Conservation (phyloP, 164 flowering plant genomes). For the Brasenia schreberi region DNA sequence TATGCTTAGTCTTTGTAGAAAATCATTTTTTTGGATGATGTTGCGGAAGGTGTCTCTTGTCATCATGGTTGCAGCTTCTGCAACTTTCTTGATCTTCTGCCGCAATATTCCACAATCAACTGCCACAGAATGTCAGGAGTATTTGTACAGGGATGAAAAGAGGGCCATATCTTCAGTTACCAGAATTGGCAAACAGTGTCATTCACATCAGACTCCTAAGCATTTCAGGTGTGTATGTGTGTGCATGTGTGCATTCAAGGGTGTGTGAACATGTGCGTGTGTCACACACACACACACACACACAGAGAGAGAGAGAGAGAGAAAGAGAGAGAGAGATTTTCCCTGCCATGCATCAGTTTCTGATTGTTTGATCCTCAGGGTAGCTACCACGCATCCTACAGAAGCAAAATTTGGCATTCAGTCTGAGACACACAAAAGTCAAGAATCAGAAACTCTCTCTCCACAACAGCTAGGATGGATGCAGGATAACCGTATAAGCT, state of each 20-base stretch:
- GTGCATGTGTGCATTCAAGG: background rate
- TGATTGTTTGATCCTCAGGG: slow-evolving; percentile 11
- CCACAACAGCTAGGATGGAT: slow-evolving; percentile 9
- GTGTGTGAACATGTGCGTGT: background rate
- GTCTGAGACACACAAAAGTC: slow-evolving; percentile 13
- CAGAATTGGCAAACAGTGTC: slow-evolving; percentile 16
- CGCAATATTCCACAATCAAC: slow-evolving; percentile 22
- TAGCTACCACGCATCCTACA: slow-evolving; percentile 15
- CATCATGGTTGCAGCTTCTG: slow-evolving; percentile 23
- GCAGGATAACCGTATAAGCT: slow-evolving; percentile 8
- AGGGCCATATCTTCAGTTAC: slow-evolving; percentile 12
- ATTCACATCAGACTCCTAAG: slow-evolving; percentile 11
- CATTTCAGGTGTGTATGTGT: slow-evolving; percentile 9
- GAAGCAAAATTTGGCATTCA: slow-evolving; percentile 12
- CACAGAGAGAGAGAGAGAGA: background rate
- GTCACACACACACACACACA: background rate
- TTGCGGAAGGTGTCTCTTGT: slow-evolving; percentile 27
- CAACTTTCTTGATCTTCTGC: slow-evolving; percentile 23
- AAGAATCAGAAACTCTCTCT: slow-evolving; percentile 11
- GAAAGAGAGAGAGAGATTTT: too few species aligned
- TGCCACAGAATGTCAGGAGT: slow-evolving; percentile 19
- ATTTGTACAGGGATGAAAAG: slow-evolving; percentile 19
- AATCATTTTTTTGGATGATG: slow-evolving; percentile 39
- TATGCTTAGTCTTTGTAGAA: slow-evolving; percentile 40
- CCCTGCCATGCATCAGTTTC: background rate